phyloP scores from a whole-genome alignment of 2,329 filamentous ascomycete species.

The Claviceps digitariae region DNA sequence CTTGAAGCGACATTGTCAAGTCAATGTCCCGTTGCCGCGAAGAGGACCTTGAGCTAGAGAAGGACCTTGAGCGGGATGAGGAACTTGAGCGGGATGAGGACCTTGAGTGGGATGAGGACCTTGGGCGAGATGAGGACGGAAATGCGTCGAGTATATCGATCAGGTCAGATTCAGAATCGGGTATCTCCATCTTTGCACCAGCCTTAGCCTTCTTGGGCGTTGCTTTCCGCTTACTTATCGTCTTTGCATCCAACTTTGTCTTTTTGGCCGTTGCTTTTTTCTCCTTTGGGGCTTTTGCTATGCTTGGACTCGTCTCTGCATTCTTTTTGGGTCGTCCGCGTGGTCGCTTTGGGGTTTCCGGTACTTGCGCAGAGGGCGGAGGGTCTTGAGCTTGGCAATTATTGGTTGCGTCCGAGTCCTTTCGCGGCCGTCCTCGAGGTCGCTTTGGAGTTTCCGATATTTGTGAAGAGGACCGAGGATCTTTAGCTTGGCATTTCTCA shows the following conservation, averaged over 20 bases:
- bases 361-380: constrained; percentile 20
- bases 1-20: constrained; percentile 28
- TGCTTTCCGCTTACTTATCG: background rate
- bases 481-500: constrained; percentile 13
- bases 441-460: constrained; percentile 21
- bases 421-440: constrained; percentile 22
- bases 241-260: background rate
- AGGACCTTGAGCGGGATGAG: constrained; percentile 28
- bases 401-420: constrained; percentile 13
- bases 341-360: constrained; percentile 20
- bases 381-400: constrained; percentile 18
- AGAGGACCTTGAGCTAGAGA: constrained; percentile 27
- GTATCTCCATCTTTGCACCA: constrained; percentile 27
- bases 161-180: constrained; percentile 35
- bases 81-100: constrained; percentile 33
- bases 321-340: constrained; percentile 30
- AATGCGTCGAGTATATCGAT: constrained; percentile 16
- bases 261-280: constrained; percentile 3
- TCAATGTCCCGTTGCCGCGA: constrained; percentile 26
- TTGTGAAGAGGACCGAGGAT: constrained; percentile 23
- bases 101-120: constrained; percentile 30
- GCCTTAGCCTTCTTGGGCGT: constrained; percentile 1
- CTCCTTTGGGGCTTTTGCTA: background rate
- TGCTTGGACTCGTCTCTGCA: constrained; percentile 6
- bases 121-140: constrained; percentile 21